phyloP scores from a whole-genome alignment of 495 filamentous ascomycete species.

The Massariosphaeria phaeospora region DNA sequence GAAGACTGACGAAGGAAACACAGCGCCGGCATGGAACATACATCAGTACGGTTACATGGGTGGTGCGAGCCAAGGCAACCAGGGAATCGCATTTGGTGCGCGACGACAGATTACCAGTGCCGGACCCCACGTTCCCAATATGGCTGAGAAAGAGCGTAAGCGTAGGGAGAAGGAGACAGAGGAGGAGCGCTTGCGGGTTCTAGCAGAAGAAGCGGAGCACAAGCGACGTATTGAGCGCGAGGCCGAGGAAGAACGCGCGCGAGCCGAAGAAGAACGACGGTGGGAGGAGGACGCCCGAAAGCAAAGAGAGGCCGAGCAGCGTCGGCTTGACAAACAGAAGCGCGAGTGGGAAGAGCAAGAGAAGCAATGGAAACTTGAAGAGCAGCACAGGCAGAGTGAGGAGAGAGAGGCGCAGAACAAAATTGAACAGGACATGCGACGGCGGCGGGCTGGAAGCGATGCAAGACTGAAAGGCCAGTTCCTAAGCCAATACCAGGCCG shows the following conservation, averaged over 20 bases:
- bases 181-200: conserved; percentile 55
- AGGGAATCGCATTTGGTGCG: conserved; percentile 87
- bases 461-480: conserved; percentile 73
- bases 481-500: conserved; percentile 73
- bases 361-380: conserved; percentile 73
- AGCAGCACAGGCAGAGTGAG: conserved; percentile 66
- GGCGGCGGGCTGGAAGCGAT: conserved; percentile 56
- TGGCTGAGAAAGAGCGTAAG: conserved; percentile 62
- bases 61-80: conserved; percentile 90
- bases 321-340: conserved; percentile 68
- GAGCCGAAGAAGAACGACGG: conserved; percentile 63
- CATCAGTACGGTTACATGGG: conserved; percentile 95
- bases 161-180: conserved; percentile 51
- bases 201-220: conserved; percentile 63
- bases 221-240: conserved; percentile 57
- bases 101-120: conserved; percentile 87
- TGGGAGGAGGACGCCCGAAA: conserved; percentile 77
- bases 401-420: conserved; percentile 66
- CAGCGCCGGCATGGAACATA: conserved; percentile 94
- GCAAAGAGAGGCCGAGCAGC: conserved; percentile 62
- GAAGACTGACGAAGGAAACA: conserved; percentile 69
- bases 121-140: conserved; percentile 68
- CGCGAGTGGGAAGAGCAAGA: conserved; percentile 80
- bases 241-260: conserved; percentile 64
- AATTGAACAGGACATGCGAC: conserved; percentile 61